A percentile compares a stretch with the other conserved stretches of the same genome.
phyloP scores from a whole-genome alignment of 164 flowering plant species.

The Vitis cinerea region DNA sequence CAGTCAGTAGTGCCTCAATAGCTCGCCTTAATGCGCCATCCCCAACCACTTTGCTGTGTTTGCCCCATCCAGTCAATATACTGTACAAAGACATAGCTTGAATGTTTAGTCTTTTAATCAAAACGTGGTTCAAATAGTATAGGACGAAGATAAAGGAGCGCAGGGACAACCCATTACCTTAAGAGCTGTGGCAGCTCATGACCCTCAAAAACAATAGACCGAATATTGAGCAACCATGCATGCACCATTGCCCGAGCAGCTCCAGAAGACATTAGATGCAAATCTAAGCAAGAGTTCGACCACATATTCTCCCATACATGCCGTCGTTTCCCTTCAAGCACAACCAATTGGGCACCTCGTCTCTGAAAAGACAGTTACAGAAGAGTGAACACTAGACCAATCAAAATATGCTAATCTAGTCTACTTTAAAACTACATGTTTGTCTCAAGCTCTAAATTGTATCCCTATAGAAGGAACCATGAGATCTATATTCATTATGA shows the following conservation, averaged over 20 bases:
- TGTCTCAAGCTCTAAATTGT: no score
- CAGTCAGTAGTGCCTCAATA: conserved; percentile 67
- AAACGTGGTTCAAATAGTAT: not conserved
- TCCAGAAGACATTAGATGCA: conserved; percentile 97
- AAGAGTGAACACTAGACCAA: not conserved
- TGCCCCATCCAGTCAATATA: conserved; percentile 99
- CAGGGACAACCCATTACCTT: conserved; percentile 39
- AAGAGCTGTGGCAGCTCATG: conserved; percentile 76
- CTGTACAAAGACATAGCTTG: conserved; percentile 37
- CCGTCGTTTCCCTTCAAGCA: conserved; percentile 81
- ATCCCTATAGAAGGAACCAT: no score
- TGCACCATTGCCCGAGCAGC: conserved; percentile 99
- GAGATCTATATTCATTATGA: no score
- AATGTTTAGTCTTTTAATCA: not conserved
- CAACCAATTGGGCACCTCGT: conserved; percentile 90
- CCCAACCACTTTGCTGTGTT: conserved; percentile 95
- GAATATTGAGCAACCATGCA: conserved; percentile 85
- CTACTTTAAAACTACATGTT: no score
- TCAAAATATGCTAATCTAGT: not conserved
- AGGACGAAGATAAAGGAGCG: not conserved
- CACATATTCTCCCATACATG: conserved; percentile 93
- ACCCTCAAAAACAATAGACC: conserved; percentile 77
- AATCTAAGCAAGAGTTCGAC: conserved; percentile 85
- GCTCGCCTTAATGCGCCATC: conserved; percentile 78
- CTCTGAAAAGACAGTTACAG: conserved; percentile 38